Evolutionary conservation across 108 stramenopile genomes (phyloP).

Genomic region (Thalassiosira profunda): DNA sequence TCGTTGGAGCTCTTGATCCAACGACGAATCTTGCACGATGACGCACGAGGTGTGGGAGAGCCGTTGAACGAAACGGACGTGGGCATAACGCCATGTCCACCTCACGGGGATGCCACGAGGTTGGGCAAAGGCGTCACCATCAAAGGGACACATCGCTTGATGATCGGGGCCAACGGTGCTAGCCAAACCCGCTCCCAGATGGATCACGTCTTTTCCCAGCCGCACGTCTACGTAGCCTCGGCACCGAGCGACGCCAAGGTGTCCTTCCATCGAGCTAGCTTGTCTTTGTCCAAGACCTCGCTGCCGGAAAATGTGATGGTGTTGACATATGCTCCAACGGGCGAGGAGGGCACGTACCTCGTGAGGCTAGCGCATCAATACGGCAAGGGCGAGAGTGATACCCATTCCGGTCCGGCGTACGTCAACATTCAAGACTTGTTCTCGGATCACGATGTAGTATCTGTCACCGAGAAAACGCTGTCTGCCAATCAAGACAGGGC

Average conservation of each 20-base stretch:
- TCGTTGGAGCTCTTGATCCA: slow-evolving; percentile 96
- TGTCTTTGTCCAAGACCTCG: slow-evolving; percentile 34
- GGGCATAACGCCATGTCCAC: slow-evolving; percentile 80
- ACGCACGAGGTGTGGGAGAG: slow-evolving; percentile 75
- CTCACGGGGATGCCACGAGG: slow-evolving; percentile 83
- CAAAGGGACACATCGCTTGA: slow-evolving; percentile 85
- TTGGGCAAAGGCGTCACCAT: slow-evolving; percentile 86
- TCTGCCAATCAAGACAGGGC: slow-evolving; percentile 55
- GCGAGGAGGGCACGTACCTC: slow-evolving; percentile 34
- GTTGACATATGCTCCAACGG: slow-evolving; percentile 56
- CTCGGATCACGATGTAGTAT: slow-evolving; percentile 22
- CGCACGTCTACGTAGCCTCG: slow-evolving; percentile 71
- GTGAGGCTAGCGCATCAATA: slow-evolving; percentile 95
- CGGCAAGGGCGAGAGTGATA: slow-evolving; percentile 65
- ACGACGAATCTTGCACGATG: slow-evolving; percentile 80
- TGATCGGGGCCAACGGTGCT: slow-evolving; percentile 64
- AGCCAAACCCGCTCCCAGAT: slow-evolving; percentile 62
- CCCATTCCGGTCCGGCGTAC: slow-evolving; percentile 53
- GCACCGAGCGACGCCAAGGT: slow-evolving; percentile 6
- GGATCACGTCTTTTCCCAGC: slow-evolving; percentile 81
- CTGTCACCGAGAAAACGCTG: slow-evolving; percentile 59
- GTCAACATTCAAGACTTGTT: slow-evolving; percentile 62
- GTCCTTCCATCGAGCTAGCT: slow-evolving; percentile 17
- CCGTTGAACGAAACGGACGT: slow-evolving; percentile 87
- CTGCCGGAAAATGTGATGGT: slow-evolving; percentile 79